Percentiles rank a stretch among this genome's conserved stretches.
These are phyloP conservation scores for Solanum gandarillasii DNA, from an alignment of 257 asterid species.

Conservation along the genomic window DNA sequence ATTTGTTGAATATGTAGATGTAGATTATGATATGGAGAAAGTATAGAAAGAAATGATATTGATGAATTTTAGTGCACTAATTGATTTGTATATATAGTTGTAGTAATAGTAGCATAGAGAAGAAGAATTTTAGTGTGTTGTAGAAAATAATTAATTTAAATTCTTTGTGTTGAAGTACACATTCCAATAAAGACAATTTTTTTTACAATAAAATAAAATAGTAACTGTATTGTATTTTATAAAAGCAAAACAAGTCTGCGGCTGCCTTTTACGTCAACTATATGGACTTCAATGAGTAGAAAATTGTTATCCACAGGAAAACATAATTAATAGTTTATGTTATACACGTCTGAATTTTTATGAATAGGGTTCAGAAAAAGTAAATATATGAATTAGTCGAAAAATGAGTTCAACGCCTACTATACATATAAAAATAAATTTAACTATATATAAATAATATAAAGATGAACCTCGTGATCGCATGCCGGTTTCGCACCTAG, in stretches of 20 bases:
- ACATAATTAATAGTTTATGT: too few species aligned
- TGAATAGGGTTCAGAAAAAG: accelerated
- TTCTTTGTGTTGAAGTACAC: not conserved
- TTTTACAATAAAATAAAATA: too few species aligned
- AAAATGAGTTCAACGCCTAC: too few species aligned
- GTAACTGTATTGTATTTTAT: not conserved
- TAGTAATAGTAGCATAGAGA: not conserved
- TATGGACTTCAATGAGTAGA: not conserved
- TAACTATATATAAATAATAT: too few species aligned
- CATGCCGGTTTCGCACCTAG: too few species aligned
- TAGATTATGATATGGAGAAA: not conserved
- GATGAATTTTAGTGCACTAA: not conserved
- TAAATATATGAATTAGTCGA: accelerated
- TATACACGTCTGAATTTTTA: too few species aligned
- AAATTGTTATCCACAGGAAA: not conserved
- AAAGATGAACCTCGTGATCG: accelerated
- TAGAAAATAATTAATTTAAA: not conserved
- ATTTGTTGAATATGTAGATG: not conserved
- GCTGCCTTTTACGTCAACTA: not conserved
- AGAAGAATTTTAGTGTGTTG: not conserved
- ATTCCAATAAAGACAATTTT: not conserved
- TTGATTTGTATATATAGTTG: not conserved
- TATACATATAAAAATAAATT: too few species aligned
- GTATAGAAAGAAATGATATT: not conserved
- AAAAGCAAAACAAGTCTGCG: not conserved